Evolutionary conservation across 1,139 yeast species (phyloP).

Genomic region (Kodamaea anthophila): DNA sequence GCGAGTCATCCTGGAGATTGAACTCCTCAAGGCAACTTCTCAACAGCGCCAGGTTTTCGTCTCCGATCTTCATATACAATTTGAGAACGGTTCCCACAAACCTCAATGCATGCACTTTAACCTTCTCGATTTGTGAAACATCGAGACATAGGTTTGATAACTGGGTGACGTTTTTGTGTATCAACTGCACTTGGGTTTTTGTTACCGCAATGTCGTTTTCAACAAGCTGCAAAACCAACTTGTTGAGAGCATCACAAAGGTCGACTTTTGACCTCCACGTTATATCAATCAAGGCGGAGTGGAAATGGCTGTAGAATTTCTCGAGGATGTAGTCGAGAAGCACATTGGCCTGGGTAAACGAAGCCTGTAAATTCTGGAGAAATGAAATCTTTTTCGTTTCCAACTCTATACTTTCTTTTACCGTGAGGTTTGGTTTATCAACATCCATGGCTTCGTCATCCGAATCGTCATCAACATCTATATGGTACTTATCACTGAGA

Average conservation of each 20-base stretch:
- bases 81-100: conserved; percentile 19
- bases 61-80: conserved; percentile 18
- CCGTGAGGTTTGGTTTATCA: conserved; percentile 19
- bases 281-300: conserved; percentile 28
- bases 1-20: conserved; percentile 19
- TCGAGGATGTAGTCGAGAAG: conserved; percentile 23
- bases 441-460: conserved; percentile 25
- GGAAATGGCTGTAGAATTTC: conserved; percentile 18
- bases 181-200: conserved; percentile 11
- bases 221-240: no score
- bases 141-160: conserved; percentile 28
- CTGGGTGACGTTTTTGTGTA: conserved; percentile 20
- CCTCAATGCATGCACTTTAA: conserved; percentile 45
- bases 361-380: conserved; percentile 26
- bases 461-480: conserved; percentile 18
- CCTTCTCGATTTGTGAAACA: conserved; percentile 54
- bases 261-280: conserved; percentile 59
- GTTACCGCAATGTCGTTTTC: no score
- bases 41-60: conserved; percentile 16
- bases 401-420: conserved; percentile 23
- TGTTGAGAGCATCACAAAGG: conserved; percentile 29
- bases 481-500: conserved; percentile 26
- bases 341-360: conserved; percentile 16
- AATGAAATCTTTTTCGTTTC: conserved; percentile 34
- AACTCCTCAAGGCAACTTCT: conserved; percentile 3